Conservation (phyloP, 208 protist genomes). For the Trypanosoma brucei region DNA sequence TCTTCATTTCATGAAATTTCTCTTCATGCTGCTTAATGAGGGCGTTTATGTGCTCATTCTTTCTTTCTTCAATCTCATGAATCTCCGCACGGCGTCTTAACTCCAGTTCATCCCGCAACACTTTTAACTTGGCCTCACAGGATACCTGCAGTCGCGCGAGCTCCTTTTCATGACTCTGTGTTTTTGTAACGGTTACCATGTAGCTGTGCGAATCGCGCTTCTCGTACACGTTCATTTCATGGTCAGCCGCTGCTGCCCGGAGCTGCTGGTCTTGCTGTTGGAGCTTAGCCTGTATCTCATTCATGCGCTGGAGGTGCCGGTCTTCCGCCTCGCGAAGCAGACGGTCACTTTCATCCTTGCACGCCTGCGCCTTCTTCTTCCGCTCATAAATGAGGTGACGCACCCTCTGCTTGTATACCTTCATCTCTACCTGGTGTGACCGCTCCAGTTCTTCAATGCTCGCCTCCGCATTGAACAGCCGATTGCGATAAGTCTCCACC, state of each 20-base stretch:
- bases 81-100: constrained; percentile 91
- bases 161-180: constrained; percentile 84
- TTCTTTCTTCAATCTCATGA: constrained; percentile 93
- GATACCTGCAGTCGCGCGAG: constrained; percentile 70
- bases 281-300: constrained; percentile 67
- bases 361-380: constrained; percentile 83
- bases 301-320: constrained; percentile 64
- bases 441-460: constrained; percentile 94
- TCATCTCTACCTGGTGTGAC: constrained; percentile 94
- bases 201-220: constrained; percentile 84
- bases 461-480: constrained; percentile 84
- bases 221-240: constrained; percentile 83
- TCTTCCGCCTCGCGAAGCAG: constrained; percentile 82
- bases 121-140: constrained; percentile 90
- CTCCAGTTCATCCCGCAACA: constrained; percentile 89
- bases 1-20: constrained; percentile 96
- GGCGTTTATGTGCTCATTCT: constrained; percentile 95
- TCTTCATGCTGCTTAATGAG: constrained; percentile 94
- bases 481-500: constrained; percentile 73
- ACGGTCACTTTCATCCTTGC: constrained; percentile 87
- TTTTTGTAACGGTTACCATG: constrained; percentile 85
- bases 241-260: constrained; percentile 52
- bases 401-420: constrained; percentile 97
- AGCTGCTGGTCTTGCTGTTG: constrained; percentile 49
- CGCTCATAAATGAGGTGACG: constrained; percentile 95